Conservation (phyloP, 106 monocot genomes). For the Agapanthus africanus region DNA sequence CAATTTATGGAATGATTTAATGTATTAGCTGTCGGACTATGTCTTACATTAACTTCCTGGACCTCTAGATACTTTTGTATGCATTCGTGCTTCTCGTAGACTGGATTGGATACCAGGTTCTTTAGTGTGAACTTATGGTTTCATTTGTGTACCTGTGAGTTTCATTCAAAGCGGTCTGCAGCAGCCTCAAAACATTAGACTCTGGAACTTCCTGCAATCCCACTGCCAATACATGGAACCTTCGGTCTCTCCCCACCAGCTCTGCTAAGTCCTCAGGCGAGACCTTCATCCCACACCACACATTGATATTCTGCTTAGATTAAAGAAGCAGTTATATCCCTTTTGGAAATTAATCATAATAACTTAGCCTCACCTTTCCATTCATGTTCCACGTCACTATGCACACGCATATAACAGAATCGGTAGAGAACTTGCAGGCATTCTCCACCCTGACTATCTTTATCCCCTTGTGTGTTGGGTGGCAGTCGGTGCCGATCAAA, state of each 20-base stretch:
- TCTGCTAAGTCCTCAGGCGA: conserved; percentile 16
- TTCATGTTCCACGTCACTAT: conserved; percentile 58
- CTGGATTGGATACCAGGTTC: too few species aligned
- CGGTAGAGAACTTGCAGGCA: conserved; percentile 27
- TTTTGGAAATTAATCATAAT: too few species aligned
- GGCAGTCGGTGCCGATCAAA: conserved; percentile 4
- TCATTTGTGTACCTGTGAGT: conserved; percentile 19
- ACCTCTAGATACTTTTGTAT: too few species aligned
- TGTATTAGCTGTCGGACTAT: too few species aligned
- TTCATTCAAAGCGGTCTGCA: conserved; percentile 13
- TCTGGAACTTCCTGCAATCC: conserved; percentile 34
- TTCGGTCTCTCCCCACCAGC: conserved; percentile 16
- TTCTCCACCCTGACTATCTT: conserved; percentile 27
- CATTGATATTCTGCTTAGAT: too few species aligned
- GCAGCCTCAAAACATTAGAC: background rate
- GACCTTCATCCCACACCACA: conserved; percentile 6
- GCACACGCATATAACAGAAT: conserved; percentile 26
- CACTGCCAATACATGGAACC: conserved; percentile 22
- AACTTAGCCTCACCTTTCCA: conserved; percentile 7
- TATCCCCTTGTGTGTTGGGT: conserved; percentile 32
- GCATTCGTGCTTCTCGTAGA: too few species aligned
- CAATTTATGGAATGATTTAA: too few species aligned
- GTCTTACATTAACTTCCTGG: too few species aligned
- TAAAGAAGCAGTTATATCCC: too few species aligned
- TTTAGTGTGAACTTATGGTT: background rate